Evolutionary conservation across 371 early-diverging fungal genomes (phyloP).

Genomic region (Lichtheimia hyalospora): DNA sequence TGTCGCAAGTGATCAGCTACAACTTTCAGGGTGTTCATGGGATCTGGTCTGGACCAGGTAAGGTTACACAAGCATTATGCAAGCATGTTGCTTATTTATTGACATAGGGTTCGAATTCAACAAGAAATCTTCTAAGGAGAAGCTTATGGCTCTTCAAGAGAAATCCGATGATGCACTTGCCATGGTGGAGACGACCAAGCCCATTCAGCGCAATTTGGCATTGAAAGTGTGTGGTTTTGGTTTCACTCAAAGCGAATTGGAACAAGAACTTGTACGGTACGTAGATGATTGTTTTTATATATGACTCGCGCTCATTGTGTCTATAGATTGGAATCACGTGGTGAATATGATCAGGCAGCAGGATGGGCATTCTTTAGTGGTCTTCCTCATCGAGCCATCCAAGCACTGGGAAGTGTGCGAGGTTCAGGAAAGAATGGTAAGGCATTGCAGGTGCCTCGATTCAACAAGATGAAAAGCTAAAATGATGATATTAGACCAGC

Average conservation of each 20-base stretch:
- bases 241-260: slow-evolving; percentile 61
- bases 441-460: too few relatives aligned
- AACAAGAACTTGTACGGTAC: slow-evolving; percentile 61
- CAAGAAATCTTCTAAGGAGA: background rate
- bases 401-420: slow-evolving; percentile 56
- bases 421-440: slow-evolving; percentile 49
- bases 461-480: background rate
- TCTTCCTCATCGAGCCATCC: slow-evolving; percentile 70
- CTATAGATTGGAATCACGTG: slow-evolving; percentile 62
- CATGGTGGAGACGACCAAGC: slow-evolving; percentile 54
- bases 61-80: background rate
- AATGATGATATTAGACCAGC: slow-evolving; percentile 54
- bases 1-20: slow-evolving; percentile 57
- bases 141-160: slow-evolving; percentile 2
- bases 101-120: background rate
- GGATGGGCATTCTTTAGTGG: slow-evolving; percentile 86
- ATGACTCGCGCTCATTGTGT: background rate
- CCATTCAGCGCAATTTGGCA: slow-evolving; percentile 64
- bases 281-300: background rate
- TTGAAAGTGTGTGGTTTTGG: slow-evolving; percentile 78
- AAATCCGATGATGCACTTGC: slow-evolving; percentile 4
- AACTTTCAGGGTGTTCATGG: slow-evolving; percentile 73
- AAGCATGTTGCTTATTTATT: background rate
- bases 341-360: slow-evolving; percentile 82
- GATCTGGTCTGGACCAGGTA: slow-evolving; percentile 49